Evolutionary conservation across 1,284 basidiomycete genomes (phyloP).

Genomic region (Pascua sp.): DNA sequence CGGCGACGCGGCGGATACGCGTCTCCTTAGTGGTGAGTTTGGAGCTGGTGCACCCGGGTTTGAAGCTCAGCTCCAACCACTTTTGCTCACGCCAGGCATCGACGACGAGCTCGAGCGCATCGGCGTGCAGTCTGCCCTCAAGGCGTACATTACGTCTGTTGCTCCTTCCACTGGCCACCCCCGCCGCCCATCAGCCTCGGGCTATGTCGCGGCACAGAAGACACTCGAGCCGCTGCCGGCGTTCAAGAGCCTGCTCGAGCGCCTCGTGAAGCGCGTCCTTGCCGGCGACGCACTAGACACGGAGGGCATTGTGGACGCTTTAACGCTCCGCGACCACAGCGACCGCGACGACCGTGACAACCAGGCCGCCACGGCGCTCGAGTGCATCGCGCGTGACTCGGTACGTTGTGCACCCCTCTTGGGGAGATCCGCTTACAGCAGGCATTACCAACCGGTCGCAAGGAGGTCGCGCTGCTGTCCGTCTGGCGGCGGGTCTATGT

Average conservation of each 20-base stretch:
- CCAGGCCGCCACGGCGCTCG: constrained; percentile 52
- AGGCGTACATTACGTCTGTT: constrained; percentile 20
- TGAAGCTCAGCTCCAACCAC: too few species aligned
- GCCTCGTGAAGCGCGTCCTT: constrained; percentile 13
- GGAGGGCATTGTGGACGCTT: constrained; percentile 55
- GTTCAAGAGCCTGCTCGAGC: constrained; percentile 16
- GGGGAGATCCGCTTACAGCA: constrained; percentile 32
- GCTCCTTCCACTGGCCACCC: constrained; percentile 10
- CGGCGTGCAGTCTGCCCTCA: constrained; percentile 54
- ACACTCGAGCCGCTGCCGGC: constrained; percentile 25
- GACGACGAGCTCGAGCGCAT: constrained; percentile 56
- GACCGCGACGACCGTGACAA: constrained; percentile 32
- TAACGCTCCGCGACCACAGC: constrained; percentile 52
- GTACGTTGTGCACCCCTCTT: constrained; percentile 23
- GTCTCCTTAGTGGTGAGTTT: constrained; percentile 16
- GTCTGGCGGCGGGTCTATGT: constrained; percentile 84
- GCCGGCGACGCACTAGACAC: constrained; percentile 38
- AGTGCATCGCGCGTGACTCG: constrained; percentile 49
- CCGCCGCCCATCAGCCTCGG: neutral
- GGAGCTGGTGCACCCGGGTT: neutral
- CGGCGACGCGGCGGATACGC: constrained; percentile 17
- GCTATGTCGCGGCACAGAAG: neutral
- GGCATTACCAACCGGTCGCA: constrained; percentile 67
- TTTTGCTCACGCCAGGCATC: constrained; percentile 30
- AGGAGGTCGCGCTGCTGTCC: constrained; percentile 63